These are phyloP conservation scores for Halenospora varia DNA, from an alignment of 495 filamentous ascomycete genomes.

Conservation along the genomic window DNA sequence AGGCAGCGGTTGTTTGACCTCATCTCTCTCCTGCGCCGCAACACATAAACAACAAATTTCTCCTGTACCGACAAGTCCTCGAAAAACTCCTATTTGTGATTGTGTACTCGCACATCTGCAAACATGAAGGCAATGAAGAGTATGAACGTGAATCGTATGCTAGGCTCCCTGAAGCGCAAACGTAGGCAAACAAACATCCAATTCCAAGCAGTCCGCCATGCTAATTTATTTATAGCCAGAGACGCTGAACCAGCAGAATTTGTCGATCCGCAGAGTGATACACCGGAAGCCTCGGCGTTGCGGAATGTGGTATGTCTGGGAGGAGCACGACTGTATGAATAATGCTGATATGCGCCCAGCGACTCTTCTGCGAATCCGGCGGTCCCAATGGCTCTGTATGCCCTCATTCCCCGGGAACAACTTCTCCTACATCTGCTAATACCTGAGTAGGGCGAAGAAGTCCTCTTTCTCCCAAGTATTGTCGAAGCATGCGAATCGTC, in stretches of 20 bases:
- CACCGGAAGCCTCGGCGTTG: slow-evolving; percentile 54
- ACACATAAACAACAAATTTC: not conserved
- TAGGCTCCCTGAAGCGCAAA: slow-evolving; percentile 46
- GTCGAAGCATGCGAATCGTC: slow-evolving; percentile 94
- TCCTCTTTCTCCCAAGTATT: slow-evolving; percentile 87
- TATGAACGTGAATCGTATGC: slow-evolving; percentile 51
- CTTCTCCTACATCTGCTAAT: not conserved
- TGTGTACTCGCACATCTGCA: slow-evolving; percentile 8
- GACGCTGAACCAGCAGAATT: not conserved
- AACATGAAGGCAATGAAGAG: slow-evolving; percentile 41
- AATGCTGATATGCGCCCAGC: slow-evolving; percentile 27
- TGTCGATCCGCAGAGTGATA: slow-evolving; percentile 34
- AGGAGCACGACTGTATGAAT: not conserved
- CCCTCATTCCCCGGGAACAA: slow-evolving; percentile 4
- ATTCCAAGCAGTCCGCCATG: not conserved
- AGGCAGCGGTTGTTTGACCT: not conserved
- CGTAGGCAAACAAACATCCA: slow-evolving; percentile 8
- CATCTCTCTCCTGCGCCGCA: not conserved
- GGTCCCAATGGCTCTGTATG: slow-evolving; percentile 59
- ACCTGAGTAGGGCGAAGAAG: slow-evolving; percentile 67
- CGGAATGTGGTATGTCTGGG: slow-evolving; percentile 44
- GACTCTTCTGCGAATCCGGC: slow-evolving; percentile 75
- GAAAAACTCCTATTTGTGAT: not conserved
- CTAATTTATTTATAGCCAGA: not conserved
- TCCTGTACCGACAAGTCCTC: not conserved